Conservation (phyloP, 352 stramenopile species). For the Pythium phragmitis region DNA sequence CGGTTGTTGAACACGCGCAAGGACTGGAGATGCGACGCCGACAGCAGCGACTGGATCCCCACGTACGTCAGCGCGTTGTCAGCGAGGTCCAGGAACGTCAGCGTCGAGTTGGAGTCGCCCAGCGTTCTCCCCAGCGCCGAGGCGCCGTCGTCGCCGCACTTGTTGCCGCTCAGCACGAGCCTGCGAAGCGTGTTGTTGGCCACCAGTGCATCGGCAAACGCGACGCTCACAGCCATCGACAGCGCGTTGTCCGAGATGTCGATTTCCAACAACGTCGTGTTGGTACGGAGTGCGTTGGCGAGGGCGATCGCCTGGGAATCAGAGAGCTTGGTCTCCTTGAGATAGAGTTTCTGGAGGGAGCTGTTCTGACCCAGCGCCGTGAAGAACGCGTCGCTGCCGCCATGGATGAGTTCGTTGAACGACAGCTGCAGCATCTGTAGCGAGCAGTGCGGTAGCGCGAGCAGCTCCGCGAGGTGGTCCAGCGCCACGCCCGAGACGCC, state of each 20-base stretch:
- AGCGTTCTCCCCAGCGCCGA: slow-evolving; percentile 37
- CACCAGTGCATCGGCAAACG: slow-evolving; percentile 44
- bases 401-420: slow-evolving; percentile 51
- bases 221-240: slow-evolving; percentile 30
- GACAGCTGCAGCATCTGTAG: slow-evolving; percentile 65
- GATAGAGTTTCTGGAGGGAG: slow-evolving; percentile 59
- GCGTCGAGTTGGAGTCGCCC: slow-evolving; percentile 32
- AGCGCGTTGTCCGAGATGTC: slow-evolving; percentile 76
- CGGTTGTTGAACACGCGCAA: slow-evolving; percentile 83
- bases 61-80: slow-evolving; percentile 60
- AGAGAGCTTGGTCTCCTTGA: slow-evolving; percentile 66
- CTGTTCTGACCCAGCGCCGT: slow-evolving; percentile 53
- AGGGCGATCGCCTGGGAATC: slow-evolving; percentile 43
- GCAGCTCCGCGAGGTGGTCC: slow-evolving; percentile 40
- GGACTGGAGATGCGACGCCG: slow-evolving; percentile 42
- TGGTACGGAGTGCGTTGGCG: slow-evolving; percentile 41
- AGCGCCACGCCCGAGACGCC: slow-evolving; percentile 47
- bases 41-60: slow-evolving; percentile 48
- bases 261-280: slow-evolving; percentile 50
- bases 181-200: slow-evolving; percentile 45
- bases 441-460: slow-evolving; percentile 44
- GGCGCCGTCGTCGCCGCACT: slow-evolving; percentile 51
- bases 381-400: slow-evolving; percentile 44
- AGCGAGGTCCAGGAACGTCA: slow-evolving; percentile 64
- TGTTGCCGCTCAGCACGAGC: slow-evolving; percentile 63